phyloP scores from a whole-genome alignment of 2,329 filamentous ascomycete genomes.

The Neocatenulostroma microsporum region DNA sequence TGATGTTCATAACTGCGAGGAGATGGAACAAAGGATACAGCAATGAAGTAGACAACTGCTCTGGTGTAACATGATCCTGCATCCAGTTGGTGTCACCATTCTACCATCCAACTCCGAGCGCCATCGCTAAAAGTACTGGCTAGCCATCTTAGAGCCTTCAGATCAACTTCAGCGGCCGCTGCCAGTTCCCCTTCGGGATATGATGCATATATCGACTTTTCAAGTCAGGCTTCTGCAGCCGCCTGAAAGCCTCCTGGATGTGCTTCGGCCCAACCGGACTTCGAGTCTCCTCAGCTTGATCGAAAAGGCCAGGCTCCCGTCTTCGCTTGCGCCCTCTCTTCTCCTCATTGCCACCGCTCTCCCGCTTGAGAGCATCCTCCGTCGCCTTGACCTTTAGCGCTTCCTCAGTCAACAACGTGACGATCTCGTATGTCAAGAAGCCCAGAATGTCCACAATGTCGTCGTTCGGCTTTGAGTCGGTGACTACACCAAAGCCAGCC shows the following conservation, averaged over 20 bases:
- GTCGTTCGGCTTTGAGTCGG: conserved; percentile 92
- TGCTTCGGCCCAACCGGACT: conserved; percentile 83
- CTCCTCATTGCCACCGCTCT: conserved; percentile 47
- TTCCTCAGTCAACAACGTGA: conserved; percentile 93
- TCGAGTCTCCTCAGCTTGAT: conserved; percentile 79
- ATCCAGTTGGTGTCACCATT: too few species aligned
- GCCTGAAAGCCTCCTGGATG: conserved; percentile 84
- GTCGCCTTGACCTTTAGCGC: conserved; percentile 93
- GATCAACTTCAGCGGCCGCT: conserved; percentile 60
- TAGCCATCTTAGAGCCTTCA: conserved; percentile 18
- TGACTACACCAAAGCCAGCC: conserved; percentile 94
- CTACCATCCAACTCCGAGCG: too few species aligned
- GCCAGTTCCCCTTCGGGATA: conserved; percentile 56
- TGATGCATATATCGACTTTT: conserved; percentile 78
- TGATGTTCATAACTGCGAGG: too few species aligned
- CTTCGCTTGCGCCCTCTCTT: conserved; percentile 46
- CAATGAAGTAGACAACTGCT: too few species aligned
- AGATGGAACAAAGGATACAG: too few species aligned
- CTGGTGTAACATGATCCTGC: too few species aligned
- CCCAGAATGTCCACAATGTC: conserved; percentile 98
- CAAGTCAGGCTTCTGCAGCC: conserved; percentile 74
- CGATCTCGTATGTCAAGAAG: conserved; percentile 97
- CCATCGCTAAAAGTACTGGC: neutral
- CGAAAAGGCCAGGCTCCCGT: conserved; percentile 39
- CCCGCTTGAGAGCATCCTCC: conserved; percentile 76